These are phyloP conservation scores for Eucalyptus pumila DNA, from an alignment of 345 rosid species.

Conservation along the genomic window DNA sequence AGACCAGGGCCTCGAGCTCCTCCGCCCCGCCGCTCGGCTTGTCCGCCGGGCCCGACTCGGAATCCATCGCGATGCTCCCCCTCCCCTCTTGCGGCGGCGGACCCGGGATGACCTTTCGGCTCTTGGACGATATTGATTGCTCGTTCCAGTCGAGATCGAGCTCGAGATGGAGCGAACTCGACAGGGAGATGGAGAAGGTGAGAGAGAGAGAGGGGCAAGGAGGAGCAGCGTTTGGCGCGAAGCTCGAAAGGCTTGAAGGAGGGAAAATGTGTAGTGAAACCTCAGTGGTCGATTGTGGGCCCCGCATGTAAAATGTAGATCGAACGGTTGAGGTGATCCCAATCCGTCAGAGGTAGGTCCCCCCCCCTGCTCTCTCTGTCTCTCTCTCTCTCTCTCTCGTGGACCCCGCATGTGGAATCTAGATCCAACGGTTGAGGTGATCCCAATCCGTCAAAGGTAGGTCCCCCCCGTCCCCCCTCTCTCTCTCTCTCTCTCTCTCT, in stretches of 20 bases:
- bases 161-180: neutral
- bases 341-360: neutral
- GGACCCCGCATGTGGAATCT: too few relatives aligned
- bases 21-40: conserved; percentile 5
- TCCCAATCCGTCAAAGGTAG: too few relatives aligned
- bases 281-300: neutral
- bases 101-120: neutral
- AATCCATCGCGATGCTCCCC: conserved; percentile 2
- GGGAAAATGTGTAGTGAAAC: neutral
- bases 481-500: too few relatives aligned
- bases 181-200: neutral
- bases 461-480: too few relatives aligned
- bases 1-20: conserved; percentile 46
- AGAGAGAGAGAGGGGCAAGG: neutral
- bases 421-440: too few relatives aligned
- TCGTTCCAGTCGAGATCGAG: neutral
- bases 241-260: neutral
- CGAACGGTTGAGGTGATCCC: neutral
- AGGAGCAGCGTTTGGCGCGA: neutral
- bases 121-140: neutral
- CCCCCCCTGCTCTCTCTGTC: too few relatives aligned
- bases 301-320: neutral
- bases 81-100: neutral
- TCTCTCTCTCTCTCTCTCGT: too few relatives aligned
- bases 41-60: neutral